Conservation (phyloP, 2,329 filamentous ascomycete genomes). For the Paraconiothyrium brasiliense region DNA sequence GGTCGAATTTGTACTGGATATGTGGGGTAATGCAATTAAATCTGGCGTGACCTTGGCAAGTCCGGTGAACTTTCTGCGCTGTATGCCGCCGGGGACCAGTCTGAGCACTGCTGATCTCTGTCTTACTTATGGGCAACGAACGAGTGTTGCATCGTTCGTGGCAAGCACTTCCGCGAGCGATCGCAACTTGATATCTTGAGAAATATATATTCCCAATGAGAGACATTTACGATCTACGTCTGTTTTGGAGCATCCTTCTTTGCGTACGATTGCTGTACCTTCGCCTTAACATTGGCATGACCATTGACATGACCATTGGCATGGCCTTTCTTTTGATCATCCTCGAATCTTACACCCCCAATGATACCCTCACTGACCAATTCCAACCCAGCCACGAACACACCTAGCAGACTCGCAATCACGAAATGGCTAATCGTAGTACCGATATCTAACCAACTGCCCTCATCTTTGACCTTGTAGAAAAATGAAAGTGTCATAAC, state of each 20-base stretch:
- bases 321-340: constrained; percentile 16
- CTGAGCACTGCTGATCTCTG: too few species aligned
- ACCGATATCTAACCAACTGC: constrained; percentile 96
- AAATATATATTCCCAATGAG: background rate
- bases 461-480: constrained; percentile 96
- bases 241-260: background rate
- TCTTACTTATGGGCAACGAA: too few species aligned
- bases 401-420: constrained; percentile 87
- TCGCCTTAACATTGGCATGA: background rate
- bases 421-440: constrained; percentile 95
- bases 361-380: constrained; percentile 85
- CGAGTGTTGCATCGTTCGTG: background rate
- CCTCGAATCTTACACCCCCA: constrained; percentile 75
- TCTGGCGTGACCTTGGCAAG: too few species aligned
- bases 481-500: constrained; percentile 96
- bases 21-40: too few species aligned
- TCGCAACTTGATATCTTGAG: background rate
- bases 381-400: constrained; percentile 90
- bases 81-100: too few species aligned
- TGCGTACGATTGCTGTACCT: background rate
- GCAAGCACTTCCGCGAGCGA: background rate
- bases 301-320: constrained; percentile 12
- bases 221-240: background rate
- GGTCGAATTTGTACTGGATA: too few species aligned
- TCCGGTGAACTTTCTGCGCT: too few species aligned